Base-by-base conservation (phyloP, 2,329 filamentous ascomycete species). In the Alternaria rosae region DNA sequence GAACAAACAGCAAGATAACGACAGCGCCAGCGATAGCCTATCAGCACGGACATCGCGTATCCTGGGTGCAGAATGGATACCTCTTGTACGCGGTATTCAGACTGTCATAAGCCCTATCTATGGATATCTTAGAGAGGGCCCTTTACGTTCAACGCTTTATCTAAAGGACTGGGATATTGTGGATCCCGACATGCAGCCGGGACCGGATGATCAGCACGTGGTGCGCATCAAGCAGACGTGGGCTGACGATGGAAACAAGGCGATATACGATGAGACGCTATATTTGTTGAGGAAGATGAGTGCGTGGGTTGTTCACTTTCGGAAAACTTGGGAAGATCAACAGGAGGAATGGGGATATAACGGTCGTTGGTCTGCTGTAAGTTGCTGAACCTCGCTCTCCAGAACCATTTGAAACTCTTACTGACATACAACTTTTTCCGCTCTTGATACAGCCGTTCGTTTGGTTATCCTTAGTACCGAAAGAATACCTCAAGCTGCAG, bases 61-160 rank as follows among this genome's bases (percentile, higher is more conserved):
- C 10, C 54, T 72, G 6, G 69, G 69, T n/a, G 63, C 60, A 17
- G 62, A 64, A 20, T 70, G 70, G 70, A 70, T 71, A 42, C 62
- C 68, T 4, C 35, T 72, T 20, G 38, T 71, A 2, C 67, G 66
- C 1, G 69, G 70, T 5, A 15, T 70, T 6, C 26, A 38, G 3
- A 30, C 57, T 8, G 59, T 72, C 3, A 25, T 72, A 25, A 43
- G 26, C 1, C 61, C 57, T 8, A 51, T 64, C 3, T 56, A 54
- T 6, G 55, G 67, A 4, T 42, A 63, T 15, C 58, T 72, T 3
- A 35, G 43, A 25, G 30, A 20, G 1, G 67, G 70, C 5, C 68
- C 70, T 23, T 42, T 72, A 5, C 9, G 47, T n/a, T 63, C 61
- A 15, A n/a, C 63, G 9, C 54, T 72, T 5, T 30, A 48, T 21